These are phyloP conservation scores for Podaxis sp. DNA, from an alignment of 768 basidiomycete species.

Conservation along the genomic window DNA sequence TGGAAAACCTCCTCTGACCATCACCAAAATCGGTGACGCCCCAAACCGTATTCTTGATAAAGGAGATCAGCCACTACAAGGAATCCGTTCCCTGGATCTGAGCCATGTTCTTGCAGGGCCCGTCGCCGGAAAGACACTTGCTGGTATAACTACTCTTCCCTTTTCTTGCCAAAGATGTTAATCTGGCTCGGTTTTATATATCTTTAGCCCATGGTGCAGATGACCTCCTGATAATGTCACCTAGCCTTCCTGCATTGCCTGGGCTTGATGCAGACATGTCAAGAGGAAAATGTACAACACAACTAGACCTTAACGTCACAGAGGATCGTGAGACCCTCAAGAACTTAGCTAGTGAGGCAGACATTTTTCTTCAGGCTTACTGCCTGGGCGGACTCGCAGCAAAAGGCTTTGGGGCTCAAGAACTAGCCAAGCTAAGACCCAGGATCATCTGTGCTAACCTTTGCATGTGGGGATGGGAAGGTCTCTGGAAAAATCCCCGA, in stretches of 20 bases:
- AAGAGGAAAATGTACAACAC: conserved; percentile 61
- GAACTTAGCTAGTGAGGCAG: conserved; percentile 40
- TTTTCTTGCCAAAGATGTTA: background rate
- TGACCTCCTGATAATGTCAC: conserved; percentile 55
- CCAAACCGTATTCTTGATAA: conserved; percentile 29
- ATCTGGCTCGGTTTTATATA: background rate
- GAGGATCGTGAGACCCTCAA: conserved; percentile 33
- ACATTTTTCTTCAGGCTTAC: conserved; percentile 42
- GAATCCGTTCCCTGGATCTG: conserved; percentile 56
- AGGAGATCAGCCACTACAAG: conserved; percentile 39
- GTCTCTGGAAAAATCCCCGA: conserved; percentile 28
- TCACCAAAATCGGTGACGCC: conserved; percentile 49
- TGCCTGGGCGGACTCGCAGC: background rate
- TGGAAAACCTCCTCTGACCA: conserved; percentile 41
- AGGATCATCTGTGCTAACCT: conserved; percentile 57
- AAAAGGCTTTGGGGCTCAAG: background rate
- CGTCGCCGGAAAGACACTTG: conserved; percentile 54
- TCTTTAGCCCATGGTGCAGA: conserved; percentile 63
- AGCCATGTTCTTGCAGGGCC: conserved; percentile 62
- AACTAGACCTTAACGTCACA: conserved; percentile 46
- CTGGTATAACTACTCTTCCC: conserved; percentile 34
- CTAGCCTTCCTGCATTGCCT: conserved; percentile 51
- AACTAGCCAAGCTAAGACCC: conserved; percentile 22
- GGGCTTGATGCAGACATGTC: conserved; percentile 57
- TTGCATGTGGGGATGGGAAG: conserved; percentile 54